Evolutionary conservation across 2,329 filamentous ascomycete species (phyloP), one percentile per base, ranked within the genome.

Genomic region (Fusarium sp.): DNA sequence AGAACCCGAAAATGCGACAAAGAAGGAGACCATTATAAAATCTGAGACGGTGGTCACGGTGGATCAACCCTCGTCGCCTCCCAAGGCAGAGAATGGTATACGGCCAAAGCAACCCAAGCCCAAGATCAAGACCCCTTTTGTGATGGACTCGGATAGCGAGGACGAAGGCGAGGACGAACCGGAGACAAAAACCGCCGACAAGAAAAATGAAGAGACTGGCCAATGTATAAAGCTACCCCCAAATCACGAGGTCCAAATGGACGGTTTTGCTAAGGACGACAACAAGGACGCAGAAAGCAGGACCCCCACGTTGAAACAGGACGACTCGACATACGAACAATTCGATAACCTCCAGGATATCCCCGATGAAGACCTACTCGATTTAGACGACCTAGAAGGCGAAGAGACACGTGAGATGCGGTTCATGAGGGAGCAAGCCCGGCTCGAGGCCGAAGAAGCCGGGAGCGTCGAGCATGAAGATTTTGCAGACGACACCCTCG

Each of bases 401-500:
- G 91, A 93, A 78, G 92, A 94, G 79, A 89, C 88, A 72, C 84
- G 90, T 57, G 91, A 91, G 77, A 89, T 90, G 82, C 86, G 88
- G 57, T 95, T 90, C 82, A 94, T 95, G 91, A 90, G 92, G 78
- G 92, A 94, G 79, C 94, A 97, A 80, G 90, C 90, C 50, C 88
- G 89, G 13, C 85, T 92, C 4, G 91, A 93, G 74, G 89, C 88
- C 4, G 87, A 91, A 74, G 90, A 90, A 69, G 84, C 85, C 11
- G 86, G 85, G 9, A 80, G 83, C 5, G 79, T 83, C 25, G 82
- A 81, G 5, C 66, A 74, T 16, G 83, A 84, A 42, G 82, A 84
- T 45, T 74, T 84, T 36, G 79, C 75, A 6, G 79, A 81, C 50
- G 80, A 81, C 6, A 64, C 75, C 18, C 70, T 81, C 11, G 80